These are phyloP conservation scores for Sporothrix brasiliensis DNA, from an alignment of 2,329 filamentous ascomycete genomes.

Conservation along the genomic window DNA sequence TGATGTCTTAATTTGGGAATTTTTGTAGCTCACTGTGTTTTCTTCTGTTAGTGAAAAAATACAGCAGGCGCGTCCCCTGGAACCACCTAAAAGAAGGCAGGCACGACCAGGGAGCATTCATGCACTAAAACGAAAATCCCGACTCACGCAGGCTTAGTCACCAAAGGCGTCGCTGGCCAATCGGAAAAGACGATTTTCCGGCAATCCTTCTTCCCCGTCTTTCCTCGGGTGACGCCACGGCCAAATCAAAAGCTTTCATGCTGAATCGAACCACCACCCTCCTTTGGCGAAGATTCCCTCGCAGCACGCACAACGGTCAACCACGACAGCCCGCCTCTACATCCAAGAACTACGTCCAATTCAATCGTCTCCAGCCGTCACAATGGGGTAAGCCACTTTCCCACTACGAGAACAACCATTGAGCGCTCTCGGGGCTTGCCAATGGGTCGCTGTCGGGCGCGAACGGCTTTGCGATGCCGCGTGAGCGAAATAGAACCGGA, in stretches of 20 bases:
- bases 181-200: constrained; percentile 36
- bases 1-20: background rate
- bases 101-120: background rate
- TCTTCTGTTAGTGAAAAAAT: background rate
- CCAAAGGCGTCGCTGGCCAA: constrained; percentile 22
- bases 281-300: constrained; percentile 7
- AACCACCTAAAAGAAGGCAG: background rate
- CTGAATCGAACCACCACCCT: constrained; percentile 35
- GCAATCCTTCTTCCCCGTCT: constrained; percentile 15
- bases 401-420: background rate
- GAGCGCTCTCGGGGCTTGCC: background rate
- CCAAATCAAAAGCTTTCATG: constrained; percentile 35
- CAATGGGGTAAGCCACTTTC: constrained; percentile 35
- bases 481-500: constrained; percentile 29
- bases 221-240: constrained; percentile 29
- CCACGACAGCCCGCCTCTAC: constrained; percentile 17
- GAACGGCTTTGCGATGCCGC: background rate
- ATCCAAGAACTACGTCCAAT: constrained; percentile 5
- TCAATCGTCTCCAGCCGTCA: constrained; percentile 30
- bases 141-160: constrained; percentile 31
- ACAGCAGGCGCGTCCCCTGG: constrained; percentile 7
- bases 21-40: background rate
- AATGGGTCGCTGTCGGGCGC: constrained; percentile 15
- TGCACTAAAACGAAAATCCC: background rate
- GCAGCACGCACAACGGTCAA: constrained; percentile 30